Evolutionary conservation across 1,284 basidiomycete genomes (phyloP).

Genomic region (Tremellales sp.): DNA sequence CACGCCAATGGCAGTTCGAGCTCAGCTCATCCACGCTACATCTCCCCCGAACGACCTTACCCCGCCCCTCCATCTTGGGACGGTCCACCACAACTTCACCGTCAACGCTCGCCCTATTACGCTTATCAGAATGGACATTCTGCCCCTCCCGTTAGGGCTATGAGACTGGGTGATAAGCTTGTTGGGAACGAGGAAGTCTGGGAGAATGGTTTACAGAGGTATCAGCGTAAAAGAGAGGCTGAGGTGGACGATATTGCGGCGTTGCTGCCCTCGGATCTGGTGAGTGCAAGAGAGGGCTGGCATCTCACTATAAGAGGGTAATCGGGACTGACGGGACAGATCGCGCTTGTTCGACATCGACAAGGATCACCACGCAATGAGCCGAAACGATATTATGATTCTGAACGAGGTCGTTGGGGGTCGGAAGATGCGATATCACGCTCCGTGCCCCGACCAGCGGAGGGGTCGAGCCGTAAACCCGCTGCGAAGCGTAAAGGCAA

Average conservation of each 20-base stretch:
- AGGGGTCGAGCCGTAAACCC: not conserved
- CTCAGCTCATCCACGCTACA: not conserved
- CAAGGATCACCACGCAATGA: no score
- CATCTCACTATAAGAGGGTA: no score
- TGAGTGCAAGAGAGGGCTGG: no score
- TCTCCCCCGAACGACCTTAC: not conserved
- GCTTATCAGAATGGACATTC: not conserved
- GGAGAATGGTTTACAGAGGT: conserved; percentile 32
- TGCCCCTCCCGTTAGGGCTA: conserved; percentile 2
- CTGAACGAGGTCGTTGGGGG: no score
- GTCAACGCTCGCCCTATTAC: not conserved
- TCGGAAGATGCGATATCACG: no score
- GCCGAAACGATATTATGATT: no score
- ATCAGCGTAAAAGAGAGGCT: conserved; percentile 35
- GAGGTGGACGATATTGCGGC: conserved; percentile 27
- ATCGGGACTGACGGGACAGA: no score
- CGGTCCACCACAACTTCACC: no score
- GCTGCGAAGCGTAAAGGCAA: conserved; percentile 6
- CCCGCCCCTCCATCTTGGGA: no score
- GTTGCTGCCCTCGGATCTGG: not conserved
- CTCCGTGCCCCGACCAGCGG: conserved; percentile 23
- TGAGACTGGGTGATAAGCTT: conserved; percentile 26
- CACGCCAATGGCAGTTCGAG: not conserved
- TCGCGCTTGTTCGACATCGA: no score
- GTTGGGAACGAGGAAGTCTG: conserved; percentile 39